Conservation (phyloP, 1,284 basidiomycete genomes). For the Ceratobasidium sp. region DNA sequence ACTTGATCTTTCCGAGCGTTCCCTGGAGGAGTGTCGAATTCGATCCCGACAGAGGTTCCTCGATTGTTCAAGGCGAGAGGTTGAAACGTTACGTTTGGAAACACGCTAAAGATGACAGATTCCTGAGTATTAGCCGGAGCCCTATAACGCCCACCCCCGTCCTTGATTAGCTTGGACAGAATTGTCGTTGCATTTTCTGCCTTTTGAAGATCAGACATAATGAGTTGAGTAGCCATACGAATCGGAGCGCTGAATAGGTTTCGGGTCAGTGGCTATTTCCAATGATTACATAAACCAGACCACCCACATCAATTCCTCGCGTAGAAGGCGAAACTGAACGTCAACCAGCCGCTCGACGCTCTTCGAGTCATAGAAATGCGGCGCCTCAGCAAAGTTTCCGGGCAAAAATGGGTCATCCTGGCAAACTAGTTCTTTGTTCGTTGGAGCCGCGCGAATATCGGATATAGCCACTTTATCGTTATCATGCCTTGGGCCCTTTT, state of each 20-base stretch:
- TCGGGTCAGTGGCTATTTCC: not conserved
- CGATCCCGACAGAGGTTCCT: constrained; percentile 65
- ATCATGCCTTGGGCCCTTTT: constrained; percentile 71
- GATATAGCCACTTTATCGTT: constrained; percentile 73
- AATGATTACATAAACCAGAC: not conserved
- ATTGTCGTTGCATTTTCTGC: constrained; percentile 47
- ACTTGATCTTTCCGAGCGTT: constrained; percentile 49
- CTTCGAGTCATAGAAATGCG: constrained; percentile 68
- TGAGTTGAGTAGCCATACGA: constrained; percentile 64
- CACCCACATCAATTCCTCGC: constrained; percentile 76
- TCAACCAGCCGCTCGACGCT: constrained; percentile 75
- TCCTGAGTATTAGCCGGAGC: constrained; percentile 59
- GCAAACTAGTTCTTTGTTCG: constrained; percentile 70
- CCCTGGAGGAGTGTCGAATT: constrained; percentile 68
- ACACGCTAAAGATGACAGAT: constrained; percentile 69
- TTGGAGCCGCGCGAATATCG: constrained; percentile 73
- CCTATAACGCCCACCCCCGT: constrained; percentile 54
- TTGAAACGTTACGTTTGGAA: constrained; percentile 65
- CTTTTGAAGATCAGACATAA: constrained; percentile 63
- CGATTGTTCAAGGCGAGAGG: constrained; percentile 62
- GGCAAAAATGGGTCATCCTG: constrained; percentile 68
- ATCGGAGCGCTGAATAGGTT: constrained; percentile 63
- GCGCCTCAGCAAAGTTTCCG: constrained; percentile 69
- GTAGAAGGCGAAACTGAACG: constrained; percentile 76
- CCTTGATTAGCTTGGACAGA: constrained; percentile 48